Evolutionary conservation across 768 basidiomycete species (phyloP), one percentile per base, ranked within the genome.

Genomic region (Dacryopinax spathularia): DNA sequence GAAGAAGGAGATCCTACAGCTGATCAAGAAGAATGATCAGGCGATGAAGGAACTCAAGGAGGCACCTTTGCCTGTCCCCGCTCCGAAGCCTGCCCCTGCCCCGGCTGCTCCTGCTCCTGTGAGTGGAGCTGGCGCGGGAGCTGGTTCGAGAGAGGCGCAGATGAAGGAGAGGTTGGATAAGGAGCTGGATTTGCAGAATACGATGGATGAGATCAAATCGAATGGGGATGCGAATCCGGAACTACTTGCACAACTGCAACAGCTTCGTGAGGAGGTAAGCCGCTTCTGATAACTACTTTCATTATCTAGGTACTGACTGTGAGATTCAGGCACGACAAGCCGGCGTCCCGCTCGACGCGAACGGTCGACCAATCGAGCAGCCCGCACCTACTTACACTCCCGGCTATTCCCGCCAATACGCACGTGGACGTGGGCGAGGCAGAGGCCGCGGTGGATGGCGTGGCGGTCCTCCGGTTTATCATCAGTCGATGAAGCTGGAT

Each of bases 401-500:
- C 18, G 43, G 62, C 34, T 33, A 63, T 18, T 43, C 62, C 10
- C 62, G 39, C 12, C 82, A 85, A 27, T 82, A 78, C 33, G 65
- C 65, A 2, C 77, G 87, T 62, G 87, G 85, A 1, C 74, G 72
- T 29, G 78, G 78, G 0, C 73, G 89, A 48, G 76, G 81, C 15
- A 82, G 87, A 64, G 82, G 83, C 15, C 43, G 69, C 27, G 80
- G 80, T 39, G 79, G 77, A 9, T 77, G 81, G 66, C 82, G 89
- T 44, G 88, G 89, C 63, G 84, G 82, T 1, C 79, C 82, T 48
- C 79, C 84, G 10, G 67, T 64, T 34, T 48, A 64, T 16, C 81
- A 86, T 39, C 77, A 79, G 10, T 91, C 85, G 69, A 88, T 95
- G 87, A 88, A 88, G 70, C 81, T 96, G 31, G 92, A 96, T 73